A percentile compares a stretch with the other conserved stretches of the same genome.
Conservation (phyloP, 306 rosid species). For the Lotus japonicus region DNA sequence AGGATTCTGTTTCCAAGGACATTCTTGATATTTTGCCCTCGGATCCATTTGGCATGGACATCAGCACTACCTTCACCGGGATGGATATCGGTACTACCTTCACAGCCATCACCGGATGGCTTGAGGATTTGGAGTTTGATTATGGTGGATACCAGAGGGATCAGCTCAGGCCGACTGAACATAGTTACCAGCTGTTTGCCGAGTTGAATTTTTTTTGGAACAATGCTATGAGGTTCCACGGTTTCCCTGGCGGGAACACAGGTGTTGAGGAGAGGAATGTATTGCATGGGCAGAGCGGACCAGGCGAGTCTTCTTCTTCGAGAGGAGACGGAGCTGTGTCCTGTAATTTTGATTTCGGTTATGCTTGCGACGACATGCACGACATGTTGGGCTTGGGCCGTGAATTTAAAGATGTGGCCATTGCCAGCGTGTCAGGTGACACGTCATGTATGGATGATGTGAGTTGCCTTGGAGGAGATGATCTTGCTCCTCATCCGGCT, state of each 20-base stretch:
- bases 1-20: conserved; percentile 61
- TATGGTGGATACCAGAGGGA: conserved; percentile 45
- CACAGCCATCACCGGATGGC: conserved; percentile 79
- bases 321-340: conserved; percentile 31
- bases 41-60: conserved; percentile 83
- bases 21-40: conserved; percentile 84
- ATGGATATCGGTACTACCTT: conserved; percentile 37
- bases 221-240: conserved; percentile 55
- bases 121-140: conserved; percentile 67
- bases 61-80: conserved; percentile 39
- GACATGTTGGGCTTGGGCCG: background rate
- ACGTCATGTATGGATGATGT: conserved; percentile 4
- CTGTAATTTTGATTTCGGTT: conserved; percentile 24
- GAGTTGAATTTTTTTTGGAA: conserved; percentile 61
- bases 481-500: conserved; percentile 46
- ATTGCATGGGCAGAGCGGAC: conserved; percentile 11
- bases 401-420: conserved; percentile 11
- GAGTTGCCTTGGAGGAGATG: conserved; percentile 26
- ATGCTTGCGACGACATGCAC: conserved; percentile 26
- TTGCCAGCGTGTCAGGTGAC: conserved; percentile 20
- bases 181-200: conserved; percentile 46
- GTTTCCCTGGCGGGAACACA: conserved; percentile 26
- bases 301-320: conserved; percentile 27
- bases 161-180: conserved; percentile 33
- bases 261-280: conserved; percentile 28